Base-by-base conservation (phyloP, 2,329 filamentous ascomycete genomes). In the Hortaea werneckii region DNA sequence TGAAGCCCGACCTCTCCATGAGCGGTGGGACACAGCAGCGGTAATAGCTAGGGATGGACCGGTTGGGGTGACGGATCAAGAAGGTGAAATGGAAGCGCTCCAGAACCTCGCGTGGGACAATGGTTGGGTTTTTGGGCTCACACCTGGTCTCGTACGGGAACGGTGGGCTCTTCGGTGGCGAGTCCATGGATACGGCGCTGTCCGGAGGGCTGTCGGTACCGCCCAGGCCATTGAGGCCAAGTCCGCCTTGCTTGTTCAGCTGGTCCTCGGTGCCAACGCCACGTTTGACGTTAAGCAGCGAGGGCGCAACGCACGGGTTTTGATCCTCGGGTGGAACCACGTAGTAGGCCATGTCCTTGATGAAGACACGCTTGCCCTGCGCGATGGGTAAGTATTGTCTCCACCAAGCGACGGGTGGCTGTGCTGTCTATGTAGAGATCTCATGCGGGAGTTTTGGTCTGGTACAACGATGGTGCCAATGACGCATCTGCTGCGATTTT, bases 311-410 rank as follows among this genome's bases (percentile, higher is more conserved):
- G 41, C 72, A 73, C 42, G 86, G 78, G 10, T 77, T 73, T 58
- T 83, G 77, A 40, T 76, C 74, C 52, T 84, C 72, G 3, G 87
- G 86, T 5, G 88, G 85, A 53, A 94, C 74, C 54, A 95, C 75
- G 66, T 96, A 96, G 68, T 95, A 84, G 46, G 85, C 83, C 71
- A 96, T 98, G 66, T 96, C 92, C 68, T 98, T 98, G 77, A 98
- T 92, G 71, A 96, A 95, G 58, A 94, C 72, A 57, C 90, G 85
- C 72, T 94, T 95, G 59, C 82, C 85, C 85, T 94, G 56, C 9
- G 51, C 37, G 8, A 45, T 20, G 28, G n/a, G 44, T 54, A 49
- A 51, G 55, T 42, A 39, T n/a, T 39, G 37, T 39, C 30, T 41
- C 26, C 13, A 20, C 29, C 40, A 26, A 42, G 6, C 12, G n/a